phyloP scores from a whole-genome alignment of 768 basidiomycete species.

The Boletus reticuloceps region DNA sequence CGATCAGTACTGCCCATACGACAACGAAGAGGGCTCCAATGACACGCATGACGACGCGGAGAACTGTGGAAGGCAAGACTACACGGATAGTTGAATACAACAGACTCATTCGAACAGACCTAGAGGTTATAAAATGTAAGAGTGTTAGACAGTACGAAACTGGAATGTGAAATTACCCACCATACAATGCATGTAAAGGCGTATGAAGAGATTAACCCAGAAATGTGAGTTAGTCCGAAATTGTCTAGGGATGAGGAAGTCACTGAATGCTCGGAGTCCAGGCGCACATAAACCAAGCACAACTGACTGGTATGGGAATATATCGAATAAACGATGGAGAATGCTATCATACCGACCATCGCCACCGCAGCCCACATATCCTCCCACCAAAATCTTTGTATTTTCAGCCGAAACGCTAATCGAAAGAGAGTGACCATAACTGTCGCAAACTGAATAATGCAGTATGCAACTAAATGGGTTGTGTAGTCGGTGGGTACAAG shows the following conservation, averaged over 20 bases:
- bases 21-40: conserved; percentile 2
- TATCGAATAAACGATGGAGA: neutral
- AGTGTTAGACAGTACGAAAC: neutral
- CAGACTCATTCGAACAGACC: conserved; percentile 8
- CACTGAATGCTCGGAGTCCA: neutral
- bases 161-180: neutral
- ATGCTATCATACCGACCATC: neutral
- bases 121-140: neutral
- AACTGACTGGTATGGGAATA: neutral
- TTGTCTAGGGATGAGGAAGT: neutral
- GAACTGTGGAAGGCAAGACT: neutral
- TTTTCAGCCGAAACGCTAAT: conserved; percentile 8
- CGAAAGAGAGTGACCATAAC: conserved; percentile 9
- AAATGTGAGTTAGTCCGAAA: neutral
- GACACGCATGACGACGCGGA: neutral
- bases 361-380: conserved; percentile 16
- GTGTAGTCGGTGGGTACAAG: neutral
- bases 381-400: conserved; percentile 21
- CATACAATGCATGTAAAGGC: neutral
- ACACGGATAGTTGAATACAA: conserved; percentile 15
- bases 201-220: neutral
- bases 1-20: neutral
- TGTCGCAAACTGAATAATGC: neutral
- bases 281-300: neutral
- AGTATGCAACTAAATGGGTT: neutral